phyloP scores from a whole-genome alignment of 495 filamentous ascomycete species.

The Tuber borchii region DNA sequence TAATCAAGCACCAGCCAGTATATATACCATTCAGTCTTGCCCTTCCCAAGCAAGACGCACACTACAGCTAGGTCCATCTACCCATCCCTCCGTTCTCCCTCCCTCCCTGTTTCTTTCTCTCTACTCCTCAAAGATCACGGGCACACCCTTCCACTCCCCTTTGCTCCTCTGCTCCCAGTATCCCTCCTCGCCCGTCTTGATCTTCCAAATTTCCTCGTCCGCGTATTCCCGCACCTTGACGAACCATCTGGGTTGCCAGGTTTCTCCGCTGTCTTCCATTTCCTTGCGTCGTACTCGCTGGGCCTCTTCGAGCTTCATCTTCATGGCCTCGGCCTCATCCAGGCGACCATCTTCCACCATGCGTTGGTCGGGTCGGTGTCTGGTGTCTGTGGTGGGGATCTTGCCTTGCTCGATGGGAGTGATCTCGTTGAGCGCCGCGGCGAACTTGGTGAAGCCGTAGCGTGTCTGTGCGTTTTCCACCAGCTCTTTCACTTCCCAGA shows the following conservation, averaged over 20 bases:
- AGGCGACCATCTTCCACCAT: conserved; percentile 73
- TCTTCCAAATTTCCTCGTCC: conserved; percentile 70
- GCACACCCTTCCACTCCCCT: conserved; percentile 63
- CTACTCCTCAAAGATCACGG: conserved; percentile 59
- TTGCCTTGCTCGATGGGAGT: conserved; percentile 67
- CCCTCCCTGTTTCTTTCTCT: background rate
- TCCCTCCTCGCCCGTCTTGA: conserved; percentile 71
- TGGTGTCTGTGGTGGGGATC: conserved; percentile 66
- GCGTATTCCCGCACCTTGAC: conserved; percentile 52
- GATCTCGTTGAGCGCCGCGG: conserved; percentile 79
- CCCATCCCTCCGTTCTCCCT: background rate
- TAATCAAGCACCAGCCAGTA: background rate
- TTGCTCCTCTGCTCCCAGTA: conserved; percentile 83
- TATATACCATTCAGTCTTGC: background rate
- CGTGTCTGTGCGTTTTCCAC: conserved; percentile 67
- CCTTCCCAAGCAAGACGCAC: background rate
- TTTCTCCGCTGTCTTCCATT: conserved; percentile 65
- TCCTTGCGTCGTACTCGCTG: conserved; percentile 69
- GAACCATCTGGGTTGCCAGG: conserved; percentile 77
- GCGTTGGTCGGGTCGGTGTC: conserved; percentile 87
- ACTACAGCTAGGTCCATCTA: background rate
- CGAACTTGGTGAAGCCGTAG: conserved; percentile 84
- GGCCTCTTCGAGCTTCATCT: conserved; percentile 73
- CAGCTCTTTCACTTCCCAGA: conserved; percentile 72
- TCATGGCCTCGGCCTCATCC: conserved; percentile 76